Percentiles rank a stretch among this genome's conserved stretches.
phyloP scores from a whole-genome alignment of 1,284 basidiomycete species.

The Dichomitus squalens region DNA sequence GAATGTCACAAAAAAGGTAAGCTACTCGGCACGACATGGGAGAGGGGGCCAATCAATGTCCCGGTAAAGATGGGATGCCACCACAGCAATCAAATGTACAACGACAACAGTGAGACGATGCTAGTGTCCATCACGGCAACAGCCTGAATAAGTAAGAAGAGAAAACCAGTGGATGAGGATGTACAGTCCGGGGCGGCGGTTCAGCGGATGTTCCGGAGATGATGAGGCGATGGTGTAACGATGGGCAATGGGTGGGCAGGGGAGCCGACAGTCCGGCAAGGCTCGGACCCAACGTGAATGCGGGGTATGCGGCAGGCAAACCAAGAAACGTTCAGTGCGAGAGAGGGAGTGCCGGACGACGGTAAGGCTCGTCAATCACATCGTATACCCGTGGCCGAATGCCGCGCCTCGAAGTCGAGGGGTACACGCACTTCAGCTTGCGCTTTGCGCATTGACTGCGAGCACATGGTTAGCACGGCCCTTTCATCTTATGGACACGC shows the following conservation, averaged over 20 bases:
- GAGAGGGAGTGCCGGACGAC: conserved; percentile 14
- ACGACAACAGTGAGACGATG: not conserved
- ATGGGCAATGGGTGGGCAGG: conserved; percentile 15
- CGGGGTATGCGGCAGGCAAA: conserved; percentile 1
- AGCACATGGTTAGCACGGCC: not conserved
- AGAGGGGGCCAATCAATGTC: too few species aligned
- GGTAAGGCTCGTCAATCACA: conserved; percentile 23
- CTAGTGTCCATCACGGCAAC: not conserved
- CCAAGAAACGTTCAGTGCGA: conserved; percentile 9
- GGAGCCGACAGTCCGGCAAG: conserved; percentile 24
- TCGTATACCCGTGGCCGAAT: conserved; percentile 33
- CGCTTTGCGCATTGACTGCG: conserved; percentile 37
- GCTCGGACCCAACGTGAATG: conserved; percentile 22
- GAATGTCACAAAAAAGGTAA: too few species aligned
- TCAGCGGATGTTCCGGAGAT: conserved; percentile 11
- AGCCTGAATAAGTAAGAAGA: not conserved
- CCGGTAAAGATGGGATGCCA: not conserved
- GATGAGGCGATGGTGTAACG: conserved; percentile 12
- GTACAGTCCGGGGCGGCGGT: conserved; percentile 1
- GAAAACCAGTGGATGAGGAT: not conserved
- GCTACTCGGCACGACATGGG: too few species aligned
- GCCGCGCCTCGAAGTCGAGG: conserved; percentile 36
- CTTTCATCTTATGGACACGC: not conserved
- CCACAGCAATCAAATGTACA: not conserved
- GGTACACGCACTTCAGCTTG: conserved; percentile 38